Base-by-base conservation (phyloP, 768 basidiomycete genomes). In the Boletus huronensis region DNA sequence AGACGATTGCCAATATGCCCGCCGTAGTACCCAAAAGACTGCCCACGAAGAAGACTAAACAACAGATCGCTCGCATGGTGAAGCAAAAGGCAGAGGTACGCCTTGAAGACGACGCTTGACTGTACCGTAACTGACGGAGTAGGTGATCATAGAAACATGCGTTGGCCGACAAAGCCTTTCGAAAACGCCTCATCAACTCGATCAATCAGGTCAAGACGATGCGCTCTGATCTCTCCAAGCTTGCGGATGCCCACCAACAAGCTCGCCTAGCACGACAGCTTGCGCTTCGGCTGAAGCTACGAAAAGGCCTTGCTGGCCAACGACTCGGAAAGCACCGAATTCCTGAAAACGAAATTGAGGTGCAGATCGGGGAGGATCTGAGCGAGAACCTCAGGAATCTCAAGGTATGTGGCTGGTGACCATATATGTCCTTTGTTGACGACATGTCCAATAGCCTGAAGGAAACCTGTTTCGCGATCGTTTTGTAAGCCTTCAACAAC, bases 381-480 rank as follows among this genome's bases (percentile, higher is more conserved):
- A 88, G 81, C 52, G 94, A 97, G 72, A 93, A 78, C 63, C 72
- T 96, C 62, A 77, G 94, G 52, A 84, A 77, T 38, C 72, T 98
- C 64, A 93, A 93, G 84, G 93, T 90, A 48, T 40, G 80, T 72
- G 19, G 32, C 19, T 25, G 16, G 44, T 13, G 14, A 36, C 36
- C 14, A 38, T 14, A 8, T 16, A 25, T 3, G 7, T 10, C 13
- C 25, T 14, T 34, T 28, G 44, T 21, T 56, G 44, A 61, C 23
- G 21, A 2, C 34, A 19, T 4, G 19, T 29, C 47, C 21, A 48
- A 31, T 56, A 96, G 93, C 90, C 91, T 17, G 93, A 97, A 75
- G 94, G 94, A 25, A 97, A 96, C 67, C 74, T 94, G 32, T 96
- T 96, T 80, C 81, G 85, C 23, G 94, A 97, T 68, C 83, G 92